Evolutionary conservation across 768 basidiomycete species (phyloP), one percentile per base, ranked within the genome.

Genomic region (Mycena galopus): DNA sequence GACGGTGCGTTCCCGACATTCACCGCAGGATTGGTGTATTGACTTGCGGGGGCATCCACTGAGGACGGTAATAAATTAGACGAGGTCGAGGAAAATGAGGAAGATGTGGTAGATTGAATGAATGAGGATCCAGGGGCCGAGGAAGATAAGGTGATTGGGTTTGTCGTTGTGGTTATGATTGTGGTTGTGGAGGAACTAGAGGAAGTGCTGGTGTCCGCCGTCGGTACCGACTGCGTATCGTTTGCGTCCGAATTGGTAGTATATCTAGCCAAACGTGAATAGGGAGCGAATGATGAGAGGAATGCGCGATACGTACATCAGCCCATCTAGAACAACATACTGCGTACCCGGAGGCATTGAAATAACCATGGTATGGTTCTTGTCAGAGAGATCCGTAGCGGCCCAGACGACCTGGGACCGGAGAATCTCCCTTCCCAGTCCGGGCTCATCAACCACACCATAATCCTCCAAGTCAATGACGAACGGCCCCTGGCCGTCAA

Each of bases 401-500:
- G 37, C 37, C 70, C 70, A 71, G 3, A 71, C 58, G 4, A 66
- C 51, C 30, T 60, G 63, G n/a, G 70, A 71, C 58, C 32, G 50
- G 16, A 65, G 19, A 9, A 58, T 71, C 37, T 65, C 70, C 16
- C 14, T 47, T 0, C 69, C 61, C 35, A 53, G 50, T 1, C 58
- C 58, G 9, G 2, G n/a, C 37, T 62, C 51, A 21, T 12, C 12
- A 4, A 17, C 35, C 17, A 42, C 64, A 6, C 44, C 50, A 19
- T 67, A 7, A 50, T 71, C 69, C n/a, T 61, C 14, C 19, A 71
- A 39, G 39, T 66, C 67, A 29, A 73, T 47, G 6, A 33, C 44
- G 27, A 69, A 58, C 29, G 73, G 67, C 33, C n/a, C 44, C 44
- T 51, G 57, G 39, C 30, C 73, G 59, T 73, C 73, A 8, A 73